Evolutionary conservation across 192 early-diverging fungal genomes (phyloP), one percentile per base, ranked within the genome.

Genomic region (Linnemannia elongata): DNA sequence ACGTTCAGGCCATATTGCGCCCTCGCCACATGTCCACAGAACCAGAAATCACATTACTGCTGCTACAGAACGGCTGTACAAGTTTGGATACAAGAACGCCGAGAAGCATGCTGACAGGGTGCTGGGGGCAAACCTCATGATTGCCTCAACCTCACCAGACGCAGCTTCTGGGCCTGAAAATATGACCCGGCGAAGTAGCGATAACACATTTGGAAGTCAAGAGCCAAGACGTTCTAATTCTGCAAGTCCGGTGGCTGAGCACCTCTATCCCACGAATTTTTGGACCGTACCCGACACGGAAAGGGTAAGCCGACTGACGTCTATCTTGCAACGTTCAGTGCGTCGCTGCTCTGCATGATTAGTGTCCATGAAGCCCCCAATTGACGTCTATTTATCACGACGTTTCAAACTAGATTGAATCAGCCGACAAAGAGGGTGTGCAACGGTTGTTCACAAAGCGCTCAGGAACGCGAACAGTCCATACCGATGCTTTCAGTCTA

Each of bases 271-370:
- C 30, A 68, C 75, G 4, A 60, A 44, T 30, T 84, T 84, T 75
- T 47, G 77, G 68, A 52, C 60, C 2, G 49, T 78, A 15, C 72
- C 82, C 13, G 77, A 78, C 17, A 84, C 72, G 30, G 82, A 84
- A 39, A 79, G 82, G 77, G 82, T 75, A 79, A 45, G 49, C 49
- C 49, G 49, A 22, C 18, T 18, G 49, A 52, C 18, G 5, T 18
- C 0, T 17, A 4, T 20, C 4, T 52, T 52, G 1, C 2, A 3
- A 18, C 49, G 1, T 18, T 52, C 49, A 52, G 18, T 52, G 49
- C 49, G 0, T 22, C 49, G 22, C 49, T 3, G 18, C 20, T 18
- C 33, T 33, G 60, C 13, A n/a, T 20, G n/a, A 2, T 63, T 24
- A 57, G 13, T 15, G 13, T 20, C 49, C 49, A 20, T 18, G 20